Evolutionary conservation across 2,329 filamentous ascomycete genomes (phyloP), one percentile per base, ranked within the genome.

Genomic region (Pseudohalonectria lignicola): DNA sequence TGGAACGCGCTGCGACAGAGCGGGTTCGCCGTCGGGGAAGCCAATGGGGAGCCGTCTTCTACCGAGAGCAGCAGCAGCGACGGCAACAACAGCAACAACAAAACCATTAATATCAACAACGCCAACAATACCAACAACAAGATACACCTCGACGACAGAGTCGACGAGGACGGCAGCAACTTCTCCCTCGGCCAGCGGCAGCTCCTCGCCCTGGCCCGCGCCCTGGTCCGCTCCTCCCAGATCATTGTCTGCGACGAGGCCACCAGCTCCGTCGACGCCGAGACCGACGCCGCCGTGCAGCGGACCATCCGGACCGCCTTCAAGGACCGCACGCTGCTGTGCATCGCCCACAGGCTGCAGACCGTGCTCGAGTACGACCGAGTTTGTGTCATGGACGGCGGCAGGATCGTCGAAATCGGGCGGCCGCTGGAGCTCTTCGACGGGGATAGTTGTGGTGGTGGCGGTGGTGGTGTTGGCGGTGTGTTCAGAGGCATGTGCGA

Each of bases 271-370:
- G 79, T 84, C 5, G 79, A 84, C 48, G 79, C 83, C 52, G 80
- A 84, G 48, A 85, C 79, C 1, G 80, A 85, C 45, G 69, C 74
- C 47, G 79, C 79, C 60, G 82, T 84, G 44, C 80, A 85, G 52
- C 56, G 59, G 34, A 80, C 78, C 0, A 84, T 84, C 53, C 18
- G 18, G 34, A 62, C 67, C 7, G 79, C 74, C 0, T 83, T 84
- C 53, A 65, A 67, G 41, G 78, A 78, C 23, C 79, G 78, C 61
- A 84, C 80, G 1, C 50, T 85, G 30, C 57, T 85, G 31, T 71
- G 78, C n/a, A 28, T 36, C 6, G 34, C 67, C 79, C 12, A 82
- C 23, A n/a, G 34, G n/a, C 15, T 36, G 15, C 17, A 23, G 10
- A 36, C 34, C 5, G 21, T 36, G 9, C 11, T 36, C 3, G 13